Conservation (phyloP, 441 rosid species). For the Cnidoscolus chayamansa region DNA sequence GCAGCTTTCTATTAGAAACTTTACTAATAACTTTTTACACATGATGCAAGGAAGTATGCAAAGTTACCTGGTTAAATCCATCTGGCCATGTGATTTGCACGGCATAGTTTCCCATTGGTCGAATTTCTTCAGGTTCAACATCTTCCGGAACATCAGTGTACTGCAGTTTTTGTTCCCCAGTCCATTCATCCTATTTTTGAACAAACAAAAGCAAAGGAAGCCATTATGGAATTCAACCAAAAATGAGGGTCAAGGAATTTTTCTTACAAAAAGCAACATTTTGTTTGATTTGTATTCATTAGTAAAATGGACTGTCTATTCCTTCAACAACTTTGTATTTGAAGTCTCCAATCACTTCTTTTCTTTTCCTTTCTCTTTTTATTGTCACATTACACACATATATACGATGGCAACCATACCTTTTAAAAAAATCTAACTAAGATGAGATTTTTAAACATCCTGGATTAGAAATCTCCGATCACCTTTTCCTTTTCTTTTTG, state of each 20-base stretch:
- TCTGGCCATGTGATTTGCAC: constrained; percentile 96
- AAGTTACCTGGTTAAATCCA: constrained; percentile 81
- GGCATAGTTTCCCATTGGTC: constrained; percentile 92
- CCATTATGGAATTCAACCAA: neutral
- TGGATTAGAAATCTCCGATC: too few species aligned
- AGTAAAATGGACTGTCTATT: constrained; percentile 17
- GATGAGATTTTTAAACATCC: too few species aligned
- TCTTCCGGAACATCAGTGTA: constrained; percentile 74
- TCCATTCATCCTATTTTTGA: constrained; percentile 77
- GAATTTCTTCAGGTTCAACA: constrained; percentile 85
- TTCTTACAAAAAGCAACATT: constrained; percentile 13
- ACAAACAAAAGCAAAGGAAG: constrained; percentile 1
- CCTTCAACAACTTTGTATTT: constrained; percentile 9
- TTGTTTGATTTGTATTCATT: neutral
- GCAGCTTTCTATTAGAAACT: neutral
- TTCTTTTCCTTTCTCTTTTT: neutral
- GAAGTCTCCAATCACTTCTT: constrained; percentile 9
- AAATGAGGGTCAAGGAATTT: constrained; percentile 1
- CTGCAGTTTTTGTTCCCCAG: constrained; percentile 81
- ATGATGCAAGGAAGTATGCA: neutral
- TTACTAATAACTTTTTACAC: neutral
- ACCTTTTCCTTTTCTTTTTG: too few species aligned
- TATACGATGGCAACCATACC: too few species aligned
- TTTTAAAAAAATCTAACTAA: too few species aligned
- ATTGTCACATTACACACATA: neutral